Evolutionary conservation across 257 asterid genomes (phyloP), one percentile per base, ranked within the genome.

Genomic region (Knoxia roxburghii): DNA sequence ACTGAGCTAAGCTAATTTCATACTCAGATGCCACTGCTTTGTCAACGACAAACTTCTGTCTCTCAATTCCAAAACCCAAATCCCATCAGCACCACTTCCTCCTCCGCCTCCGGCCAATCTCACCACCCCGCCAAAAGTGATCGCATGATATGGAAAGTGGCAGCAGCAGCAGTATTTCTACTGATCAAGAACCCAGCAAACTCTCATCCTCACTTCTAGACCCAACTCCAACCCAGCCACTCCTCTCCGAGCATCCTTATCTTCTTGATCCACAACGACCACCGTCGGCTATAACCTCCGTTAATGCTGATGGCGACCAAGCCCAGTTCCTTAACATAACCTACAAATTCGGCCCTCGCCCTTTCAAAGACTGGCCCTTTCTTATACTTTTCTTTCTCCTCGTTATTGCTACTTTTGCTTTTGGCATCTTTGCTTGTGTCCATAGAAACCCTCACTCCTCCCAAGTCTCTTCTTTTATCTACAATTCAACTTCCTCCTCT

Each of bases 301-400:
- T 90, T 58, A 73, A 80, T 67, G 88, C 81, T 14, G 90, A 85
- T 35, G 88, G 82, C 17, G 92, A 85, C 79, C 90, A 77, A 48
- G 35, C 91, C 30, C 94, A 84, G 55, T 84, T 78, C 82, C 90
- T 85, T 58, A 96, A 93, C 91, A 93, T 93, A 89, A 88, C 99
- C 30, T 93, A 85, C 87, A 93, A 85, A 68, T 76, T 80, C 64
- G 96, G 90, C 68, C 85, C 77, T 69, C 94, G 99, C 12, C 29
- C 84, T 2, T 56, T 84, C 71, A 90, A 86, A 69, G 97, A 93
- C 77, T 69, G 81, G 29, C 85, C 92, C 21, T 88, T 86, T 46
- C 89, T 90, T 23, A 27, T 88, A 60, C 88, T 93, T 50, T 93
- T 88, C 69, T 26, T 30, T 15, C 80, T 88, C 48, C 77, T 93